phyloP scores from a whole-genome alignment of 805 yeast species.

The Saccharomycopsis microspora region DNA sequence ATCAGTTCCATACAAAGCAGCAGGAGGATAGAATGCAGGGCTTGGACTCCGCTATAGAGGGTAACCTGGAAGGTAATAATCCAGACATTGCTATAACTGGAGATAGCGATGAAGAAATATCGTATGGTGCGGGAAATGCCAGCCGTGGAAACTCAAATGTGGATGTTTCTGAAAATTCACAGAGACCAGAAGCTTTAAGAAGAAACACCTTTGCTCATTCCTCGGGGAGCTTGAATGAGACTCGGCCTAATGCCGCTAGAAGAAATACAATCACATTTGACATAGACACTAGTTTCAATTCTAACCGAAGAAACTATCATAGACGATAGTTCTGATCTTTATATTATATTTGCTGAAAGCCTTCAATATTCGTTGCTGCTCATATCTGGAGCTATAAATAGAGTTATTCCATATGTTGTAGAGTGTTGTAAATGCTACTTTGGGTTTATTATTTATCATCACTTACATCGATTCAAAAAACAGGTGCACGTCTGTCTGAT shows the following conservation, averaged over 20 bases:
- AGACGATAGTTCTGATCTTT: background rate
- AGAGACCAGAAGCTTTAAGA: background rate
- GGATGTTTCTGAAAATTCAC: background rate
- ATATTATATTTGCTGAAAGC: too few relatives aligned
- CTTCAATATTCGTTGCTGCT: too few relatives aligned
- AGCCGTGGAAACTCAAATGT: background rate
- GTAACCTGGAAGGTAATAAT: background rate
- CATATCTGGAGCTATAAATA: too few relatives aligned
- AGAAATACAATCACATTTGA: constrained; percentile 11
- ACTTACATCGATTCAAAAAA: too few relatives aligned
- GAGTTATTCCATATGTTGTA: too few relatives aligned
- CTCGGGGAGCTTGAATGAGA: background rate
- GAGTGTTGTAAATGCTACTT: too few relatives aligned
- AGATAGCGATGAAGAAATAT: background rate
- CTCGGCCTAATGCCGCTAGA: background rate
- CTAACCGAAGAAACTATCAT: constrained; percentile 10
- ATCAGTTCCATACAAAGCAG: background rate
- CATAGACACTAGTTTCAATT: constrained; percentile 10
- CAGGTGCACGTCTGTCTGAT: too few relatives aligned
- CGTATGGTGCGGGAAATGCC: background rate
- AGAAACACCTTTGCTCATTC: background rate
- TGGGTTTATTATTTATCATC: too few relatives aligned
- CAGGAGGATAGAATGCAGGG: background rate
- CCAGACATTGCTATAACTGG: too few relatives aligned
- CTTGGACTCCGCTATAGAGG: background rate